Evolutionary conservation across 768 basidiomycete species (phyloP), one percentile per base, ranked within the genome.

Genomic region (Tephrocybe rancida): DNA sequence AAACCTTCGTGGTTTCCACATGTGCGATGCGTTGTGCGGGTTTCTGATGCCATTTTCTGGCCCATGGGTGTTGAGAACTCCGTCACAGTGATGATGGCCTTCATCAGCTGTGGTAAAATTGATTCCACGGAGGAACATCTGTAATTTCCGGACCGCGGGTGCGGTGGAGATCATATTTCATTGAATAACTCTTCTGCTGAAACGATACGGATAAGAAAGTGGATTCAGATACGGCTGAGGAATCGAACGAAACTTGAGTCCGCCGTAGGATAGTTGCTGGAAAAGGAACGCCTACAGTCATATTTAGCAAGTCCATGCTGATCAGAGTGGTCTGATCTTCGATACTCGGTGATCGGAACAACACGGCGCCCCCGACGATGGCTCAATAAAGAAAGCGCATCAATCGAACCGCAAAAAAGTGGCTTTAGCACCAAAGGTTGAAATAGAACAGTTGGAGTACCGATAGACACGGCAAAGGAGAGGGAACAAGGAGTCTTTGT

Each of bases 271-370:
- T 30, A 24, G 37, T 34, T 27, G 34, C 48, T 50, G 24, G 13
- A 41, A 22, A 19, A 13, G 39, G 39, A 41, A 7, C 39, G 21
- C 19, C 18, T 22, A 21, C 39, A 41, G 18, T 37, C 11, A 37
- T 37, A 37, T 16, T 35, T n/a, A n/a, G n/a, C n/a, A n/a, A n/a
- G 41, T 21, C 37, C 37, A 45, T 25, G 46, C 26, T 48, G 52
- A 50, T 49, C 39, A 48, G 45, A 24, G 37, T 53, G 48, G 45
- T 50, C 38, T 58, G 50, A 56, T 53, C 58, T 64, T 61, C 63
- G 58, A 61, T 58, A 61, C 55, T 59, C 42, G 56, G 51, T 68
- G 69, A 70, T 73, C 72, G 73, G 73, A 71, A 67, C 64, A 72
- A 64, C 50, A 66, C 71, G 71, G 69, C 62, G 60, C 63, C 60